phyloP scores from a whole-genome alignment of 306 rosid species.

The Cicer cuneatum region DNA sequence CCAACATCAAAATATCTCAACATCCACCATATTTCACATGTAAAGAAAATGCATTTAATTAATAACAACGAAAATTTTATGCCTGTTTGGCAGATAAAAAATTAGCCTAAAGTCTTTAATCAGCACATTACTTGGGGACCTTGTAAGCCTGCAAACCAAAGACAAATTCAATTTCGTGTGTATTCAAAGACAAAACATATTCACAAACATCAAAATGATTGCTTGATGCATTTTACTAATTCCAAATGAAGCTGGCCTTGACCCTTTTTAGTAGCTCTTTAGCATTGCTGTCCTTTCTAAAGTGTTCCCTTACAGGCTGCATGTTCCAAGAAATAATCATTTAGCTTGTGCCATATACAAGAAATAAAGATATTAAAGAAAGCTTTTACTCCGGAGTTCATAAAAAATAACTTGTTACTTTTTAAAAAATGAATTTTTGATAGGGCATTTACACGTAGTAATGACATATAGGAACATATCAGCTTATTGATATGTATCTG shows the following conservation, averaged over 20 bases:
- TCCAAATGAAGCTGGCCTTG: constrained; percentile 58
- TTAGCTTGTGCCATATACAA: constrained; percentile 15
- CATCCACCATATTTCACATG: constrained; percentile 7
- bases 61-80: background rate
- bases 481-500: background rate
- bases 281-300: constrained; percentile 61
- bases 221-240: background rate
- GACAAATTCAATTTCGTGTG: constrained; percentile 5
- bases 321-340: constrained; percentile 30
- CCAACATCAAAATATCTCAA: no score
- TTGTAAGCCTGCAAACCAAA: constrained; percentile 52
- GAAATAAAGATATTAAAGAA: constrained; percentile 12
- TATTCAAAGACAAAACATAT: background rate
- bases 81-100: constrained; percentile 18
- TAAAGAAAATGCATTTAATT: constrained; percentile 5
- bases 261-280: constrained; percentile 71
- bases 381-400: background rate
- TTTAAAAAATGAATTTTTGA: background rate
- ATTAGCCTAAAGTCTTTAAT: constrained; percentile 4
- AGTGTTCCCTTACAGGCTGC: constrained; percentile 84
- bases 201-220: background rate
- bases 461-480: no score
- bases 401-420: background rate
- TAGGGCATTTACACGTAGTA: no score
- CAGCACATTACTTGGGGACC: constrained; percentile 46